A percentile compares a stretch with the other conserved stretches of the same genome.
These are phyloP conservation scores for Kregervanrija fluxuum DNA, from an alignment of 805 yeast genomes.

Conservation along the genomic window DNA sequence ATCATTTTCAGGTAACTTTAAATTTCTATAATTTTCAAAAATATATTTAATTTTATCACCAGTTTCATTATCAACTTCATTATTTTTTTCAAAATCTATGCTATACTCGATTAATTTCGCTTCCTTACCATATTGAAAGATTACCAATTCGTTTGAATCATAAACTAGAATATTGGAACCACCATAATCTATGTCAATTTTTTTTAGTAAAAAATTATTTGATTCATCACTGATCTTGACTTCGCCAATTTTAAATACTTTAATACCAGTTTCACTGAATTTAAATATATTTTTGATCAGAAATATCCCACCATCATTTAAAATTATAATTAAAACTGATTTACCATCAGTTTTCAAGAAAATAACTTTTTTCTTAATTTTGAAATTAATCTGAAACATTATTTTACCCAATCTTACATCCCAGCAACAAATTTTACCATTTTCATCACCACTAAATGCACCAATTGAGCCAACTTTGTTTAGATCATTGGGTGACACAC, in stretches of 20 bases:
- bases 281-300: slow-evolving; percentile 16
- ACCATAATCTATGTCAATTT: slow-evolving; percentile 27
- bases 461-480: slow-evolving; percentile 23
- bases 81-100: slow-evolving; percentile 6
- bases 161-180: slow-evolving; percentile 19
- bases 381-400: background rate
- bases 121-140: slow-evolving; percentile 15
- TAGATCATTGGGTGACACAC: slow-evolving; percentile 13
- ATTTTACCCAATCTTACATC: slow-evolving; percentile 19
- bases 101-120: background rate
- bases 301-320: slow-evolving; percentile 19
- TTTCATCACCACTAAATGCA: slow-evolving; percentile 25
- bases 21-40: background rate
- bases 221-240: slow-evolving; percentile 1
- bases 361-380: slow-evolving; percentile 7
- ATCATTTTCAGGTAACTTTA: slow-evolving; percentile 1
- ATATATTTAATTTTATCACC: slow-evolving; percentile 1
- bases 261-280: slow-evolving; percentile 6
- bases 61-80: background rate
- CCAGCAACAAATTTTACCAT: slow-evolving; percentile 26
- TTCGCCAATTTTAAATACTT: slow-evolving; percentile 4
- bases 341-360: slow-evolving; percentile 25
- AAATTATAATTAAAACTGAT: slow-evolving; percentile 18
- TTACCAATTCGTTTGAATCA: slow-evolving; percentile 12
- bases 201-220: slow-evolving; percentile 2